Base-by-base conservation (phyloP, 805 yeast species). In the Candida nanaspora region DNA sequence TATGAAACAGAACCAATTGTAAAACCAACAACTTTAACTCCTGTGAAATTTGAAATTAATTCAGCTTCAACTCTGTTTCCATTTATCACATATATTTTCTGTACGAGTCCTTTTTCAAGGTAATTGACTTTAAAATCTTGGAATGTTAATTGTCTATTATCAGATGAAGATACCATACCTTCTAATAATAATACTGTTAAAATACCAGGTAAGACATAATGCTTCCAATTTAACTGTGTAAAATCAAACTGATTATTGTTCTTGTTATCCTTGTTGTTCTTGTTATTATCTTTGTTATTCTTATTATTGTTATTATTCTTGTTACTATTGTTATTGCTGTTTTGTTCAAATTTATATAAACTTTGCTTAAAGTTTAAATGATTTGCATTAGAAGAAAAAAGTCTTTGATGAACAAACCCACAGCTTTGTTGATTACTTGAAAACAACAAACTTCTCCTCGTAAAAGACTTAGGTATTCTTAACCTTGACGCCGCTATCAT, bases 1-100 rank as follows among this genome's bases (percentile, higher is more conserved):
- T 79, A 70, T 40, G 88, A 97, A 19, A 89, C 78, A 1, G 95
- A 82, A 9, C 98, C 98, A 52, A 93, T 86, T 13, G 79, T 75
- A 68, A 93, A 93, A 6, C 68, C 65, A n/a, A 58, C 61, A 33
- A 41, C 31, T 33, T 50, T 54, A 15, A 53, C 60, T 29, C 55
- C 53, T n/a, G 55, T 52, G 26, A 11, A 18, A 13, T 50, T 41
- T 9, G 57, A 40, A 26, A 58, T 52, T 28, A 65, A 61, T 47
- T 75, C 79, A 2, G 91, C 84, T 40, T 81, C 74, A 7, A 87
- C 98, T 37, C 72, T 71, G 11, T 76, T 68, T 52, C 83, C 82
- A 65, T 93, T 91, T 25, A 86, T 78, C 7, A 93, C 89, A 16
- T 78, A 62, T 39, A 93, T 68, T 47, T 74, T 77, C 36, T 78